Base-by-base conservation (phyloP, 2,329 filamentous ascomycete species). In the Didymella glomerata region DNA sequence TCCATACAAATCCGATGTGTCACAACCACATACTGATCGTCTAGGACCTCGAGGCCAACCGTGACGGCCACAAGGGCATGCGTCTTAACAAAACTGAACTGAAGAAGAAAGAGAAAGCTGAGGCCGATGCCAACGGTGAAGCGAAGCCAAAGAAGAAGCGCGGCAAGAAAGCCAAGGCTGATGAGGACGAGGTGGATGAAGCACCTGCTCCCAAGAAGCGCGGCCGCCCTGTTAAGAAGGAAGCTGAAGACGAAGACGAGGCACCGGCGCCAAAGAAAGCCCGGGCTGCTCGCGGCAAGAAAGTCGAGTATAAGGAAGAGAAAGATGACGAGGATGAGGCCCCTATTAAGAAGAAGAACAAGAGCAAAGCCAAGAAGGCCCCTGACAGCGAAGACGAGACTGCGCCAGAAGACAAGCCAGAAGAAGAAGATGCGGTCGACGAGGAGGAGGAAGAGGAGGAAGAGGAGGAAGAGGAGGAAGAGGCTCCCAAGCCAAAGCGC, bases 31-130 rank as follows among this genome's bases (percentile, higher is more conserved):
- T 36, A 45, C 64, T 68, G 28, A 69, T 58, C 22, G 27, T 22
- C 6, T 49, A 95, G 91, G 91, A 96, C 65, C 81, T 86, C 3
- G 89, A 90, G 71, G 85, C 86, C 79, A 96, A 95, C 73, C 82
- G 85, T 20, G 88, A 86, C 3, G 90, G 90, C 16, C 81, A 83
- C 68, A 84, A 80, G 59, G 89, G 90, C 24, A 91, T 90, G 71
- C 87, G 86, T 22, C 62, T 68, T 7, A 63, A 55, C 64, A 64
- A 71, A 59, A 45, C 71, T 45, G 76, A 68, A 64, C 41, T 25
- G 52, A 74, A 73, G 58, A 75, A 76, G 64, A 73, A 71, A 52
- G 69, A 40, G 18, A 72, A 71, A 25, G 64, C 64, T 22, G 67
- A 69, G 7, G 67, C 66, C 18, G 66, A 67, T 25, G 70, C 41